Percentiles rank a stretch among this genome's conserved stretches.
These are phyloP conservation scores for Flaveria floridana DNA, from an alignment of 140 eudicot genomes.

Conservation along the genomic window DNA sequence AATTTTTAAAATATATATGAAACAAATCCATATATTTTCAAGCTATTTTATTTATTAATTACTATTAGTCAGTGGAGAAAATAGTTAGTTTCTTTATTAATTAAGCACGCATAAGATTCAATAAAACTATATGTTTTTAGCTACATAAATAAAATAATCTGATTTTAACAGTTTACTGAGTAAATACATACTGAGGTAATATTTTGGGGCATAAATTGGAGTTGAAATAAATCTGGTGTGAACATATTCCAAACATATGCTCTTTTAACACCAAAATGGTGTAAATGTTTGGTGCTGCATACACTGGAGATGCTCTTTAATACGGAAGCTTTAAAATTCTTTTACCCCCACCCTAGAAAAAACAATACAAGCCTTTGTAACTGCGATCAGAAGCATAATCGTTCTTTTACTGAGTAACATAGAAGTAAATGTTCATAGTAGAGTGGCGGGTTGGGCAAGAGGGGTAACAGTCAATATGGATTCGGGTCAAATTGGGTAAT, in stretches of 20 bases:
- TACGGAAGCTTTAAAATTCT: not conserved
- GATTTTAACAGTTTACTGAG: not conserved
- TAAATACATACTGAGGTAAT: not conserved
- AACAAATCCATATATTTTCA: not conserved
- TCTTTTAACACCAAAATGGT: not conserved
- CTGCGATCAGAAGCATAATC: not conserved
- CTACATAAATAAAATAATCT: not conserved
- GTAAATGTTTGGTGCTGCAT: constrained; percentile 9
- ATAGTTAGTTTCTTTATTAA: not conserved
- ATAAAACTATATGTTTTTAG: not conserved
- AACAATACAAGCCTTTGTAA: too few relatives aligned
- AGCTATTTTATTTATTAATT: not conserved
- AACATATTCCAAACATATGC: constrained; percentile 7
- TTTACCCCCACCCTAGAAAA: not conserved
- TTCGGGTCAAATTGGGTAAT: not conserved
- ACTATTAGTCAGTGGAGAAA: not conserved
- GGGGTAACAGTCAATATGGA: not conserved
- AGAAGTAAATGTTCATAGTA: not conserved
- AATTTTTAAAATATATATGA: not conserved
- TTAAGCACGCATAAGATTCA: not conserved
- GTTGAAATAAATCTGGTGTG: not conserved
- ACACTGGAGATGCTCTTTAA: not conserved
- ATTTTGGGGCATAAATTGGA: constrained; percentile 2
- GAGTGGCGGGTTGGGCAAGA: not conserved
- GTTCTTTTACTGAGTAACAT: not conserved